Conservation (phyloP, 768 basidiomycete genomes). For the Agrocybe chaxingu region DNA sequence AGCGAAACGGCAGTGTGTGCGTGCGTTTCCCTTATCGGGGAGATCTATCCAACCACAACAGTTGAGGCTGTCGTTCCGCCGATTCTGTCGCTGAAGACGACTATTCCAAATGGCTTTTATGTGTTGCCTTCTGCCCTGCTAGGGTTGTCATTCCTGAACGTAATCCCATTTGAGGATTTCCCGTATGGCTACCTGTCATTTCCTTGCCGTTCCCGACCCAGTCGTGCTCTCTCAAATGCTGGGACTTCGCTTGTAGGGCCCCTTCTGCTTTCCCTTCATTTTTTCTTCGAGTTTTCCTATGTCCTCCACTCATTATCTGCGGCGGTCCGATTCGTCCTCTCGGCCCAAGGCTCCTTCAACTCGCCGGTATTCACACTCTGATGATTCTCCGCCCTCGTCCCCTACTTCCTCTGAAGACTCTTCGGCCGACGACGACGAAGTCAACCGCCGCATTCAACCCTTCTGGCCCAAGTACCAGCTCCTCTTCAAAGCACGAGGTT, state of each 20-base stretch:
- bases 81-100: conserved; percentile 27
- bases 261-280: not conserved
- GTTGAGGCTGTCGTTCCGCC: conserved; percentile 28
- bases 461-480: conserved; percentile 57
- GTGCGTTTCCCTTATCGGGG: conserved; percentile 27
- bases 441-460: conserved; percentile 58
- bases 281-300: not conserved
- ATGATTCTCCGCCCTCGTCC: conserved; percentile 28
- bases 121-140: conserved; percentile 25
- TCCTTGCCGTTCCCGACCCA: conserved; percentile 6
- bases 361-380: conserved; percentile 2
- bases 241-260: not conserved
- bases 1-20: conserved; percentile 14
- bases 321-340: conserved; percentile 5
- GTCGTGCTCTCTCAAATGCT: conserved; percentile 10
- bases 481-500: conserved; percentile 48
- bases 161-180: conserved; percentile 18
- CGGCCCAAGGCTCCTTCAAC: conserved; percentile 3
- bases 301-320: too few species aligned
- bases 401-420: conserved; percentile 42
- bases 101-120: conserved; percentile 27
- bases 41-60: conserved; percentile 26
- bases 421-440: conserved; percentile 55
- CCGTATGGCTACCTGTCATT: conserved; percentile 12
- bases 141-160: conserved; percentile 25